Percentiles rank a stretch among this genome's conserved stretches.
These are phyloP conservation scores for Penstemon eatonii DNA, from an alignment of 257 asterid species.

Conservation along the genomic window DNA sequence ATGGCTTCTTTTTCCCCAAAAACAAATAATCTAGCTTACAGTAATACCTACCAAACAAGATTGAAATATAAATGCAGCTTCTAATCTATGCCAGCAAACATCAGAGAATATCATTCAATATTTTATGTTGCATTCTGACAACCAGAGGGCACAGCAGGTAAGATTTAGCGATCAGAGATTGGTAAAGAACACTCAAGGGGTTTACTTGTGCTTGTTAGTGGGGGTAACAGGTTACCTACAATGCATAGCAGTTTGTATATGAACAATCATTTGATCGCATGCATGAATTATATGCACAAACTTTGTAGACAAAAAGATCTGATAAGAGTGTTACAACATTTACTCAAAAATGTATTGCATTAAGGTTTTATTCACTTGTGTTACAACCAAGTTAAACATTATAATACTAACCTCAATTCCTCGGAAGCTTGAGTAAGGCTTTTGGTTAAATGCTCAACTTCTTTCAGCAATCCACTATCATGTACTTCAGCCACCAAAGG, in stretches of 20 bases:
- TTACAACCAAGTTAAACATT: constrained; percentile 6
- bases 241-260: neutral
- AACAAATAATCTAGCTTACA: too few species aligned
- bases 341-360: constrained; percentile 2
- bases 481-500: constrained; percentile 87
- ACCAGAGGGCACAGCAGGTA: too few species aligned
- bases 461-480: constrained; percentile 85
- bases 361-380: neutral
- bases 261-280: neutral
- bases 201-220: neutral
- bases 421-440: constrained; percentile 89
- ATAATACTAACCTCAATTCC: constrained; percentile 65
- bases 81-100: too few species aligned
- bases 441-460: constrained; percentile 80
- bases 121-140: too few species aligned
- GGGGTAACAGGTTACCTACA: constrained; percentile 4
- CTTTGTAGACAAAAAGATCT: neutral
- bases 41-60: too few species aligned
- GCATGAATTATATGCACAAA: constrained; percentile 4
- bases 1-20: too few species aligned
- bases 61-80: too few species aligned
- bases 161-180: neutral
- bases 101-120: too few species aligned
- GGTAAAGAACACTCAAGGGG: neutral
- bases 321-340: neutral